Evolutionary conservation across 768 basidiomycete genomes (phyloP), one percentile per base, ranked within the genome.

Genomic region (Amanita rimosa): DNA sequence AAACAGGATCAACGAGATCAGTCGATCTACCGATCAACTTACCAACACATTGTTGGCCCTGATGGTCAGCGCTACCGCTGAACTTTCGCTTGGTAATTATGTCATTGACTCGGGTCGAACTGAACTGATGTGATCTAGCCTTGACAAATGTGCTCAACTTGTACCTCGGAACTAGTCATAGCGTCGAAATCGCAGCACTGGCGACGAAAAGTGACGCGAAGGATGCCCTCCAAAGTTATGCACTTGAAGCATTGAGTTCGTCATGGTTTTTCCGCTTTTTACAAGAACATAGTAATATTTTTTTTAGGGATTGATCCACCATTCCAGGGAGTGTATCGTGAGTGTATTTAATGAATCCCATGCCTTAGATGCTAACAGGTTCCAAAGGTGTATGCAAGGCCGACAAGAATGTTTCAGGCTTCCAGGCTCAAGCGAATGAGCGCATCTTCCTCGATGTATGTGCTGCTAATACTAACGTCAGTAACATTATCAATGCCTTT

Each of bases 21-120:
- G 78, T 1, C 71, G 73, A 38, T 72, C 79, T 4, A 66, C 69
- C 0, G 82, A 87, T 50, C 71, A 79, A 46, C 64, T 85, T 6
- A 74, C 81, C 6, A 87, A 86, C 60, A 78, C 76, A 27, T 67
- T 88, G 13, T 62, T 92, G 35, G 85, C 85, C 16, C 63, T 90
- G 24, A 68, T 89, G 66, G 75, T 89, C 49, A 74, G 75, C 27
- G 66, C 76, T 9, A 75, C 78, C 5, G 80, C 81, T 9, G 85
- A 89, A 62, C 61, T 90, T 34, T 76, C 81, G 7, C 71, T 90
- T 47, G 77, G 85, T 80, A 45, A 24, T 14, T 38, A 31, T n/a
- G 24, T 29, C 24, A 31, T 4, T 21, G n/a, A 16, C 22, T 31
- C 9, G 9, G n/a, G 13, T 17, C 31, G 14, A 16, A 37, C 17